Percentiles rank a stretch among this genome's conserved stretches.
These are phyloP conservation scores for Candida sanyaensis DNA, from an alignment of 1,139 yeast genomes.

Conservation along the genomic window DNA sequence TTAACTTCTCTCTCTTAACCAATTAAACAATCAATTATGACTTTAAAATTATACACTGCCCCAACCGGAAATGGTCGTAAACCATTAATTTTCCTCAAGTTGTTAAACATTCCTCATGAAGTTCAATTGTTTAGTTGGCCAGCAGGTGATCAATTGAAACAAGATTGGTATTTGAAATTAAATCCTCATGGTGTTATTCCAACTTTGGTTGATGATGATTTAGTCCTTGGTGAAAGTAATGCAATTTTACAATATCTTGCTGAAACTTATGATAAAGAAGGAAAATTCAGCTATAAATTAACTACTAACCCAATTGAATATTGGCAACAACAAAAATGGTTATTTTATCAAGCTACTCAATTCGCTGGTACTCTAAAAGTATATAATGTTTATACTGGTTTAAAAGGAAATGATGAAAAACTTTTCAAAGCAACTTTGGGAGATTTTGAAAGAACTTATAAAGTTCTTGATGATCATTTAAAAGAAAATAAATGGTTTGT, in stretches of 20 bases:
- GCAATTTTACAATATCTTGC: constrained; percentile 14
- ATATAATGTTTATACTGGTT: background rate
- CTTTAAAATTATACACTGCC: constrained; percentile 16
- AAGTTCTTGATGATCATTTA: constrained; percentile 1
- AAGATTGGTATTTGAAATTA: constrained; percentile 13
- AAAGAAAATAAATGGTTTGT: constrained; percentile 8
- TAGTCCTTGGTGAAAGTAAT: constrained; percentile 12
- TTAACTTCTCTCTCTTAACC: background rate
- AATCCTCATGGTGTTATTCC: constrained; percentile 16
- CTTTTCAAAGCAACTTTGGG: background rate
- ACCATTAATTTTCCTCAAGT: constrained; percentile 16
- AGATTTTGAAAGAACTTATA: constrained; percentile 1
- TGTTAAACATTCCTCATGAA: constrained; percentile 15
- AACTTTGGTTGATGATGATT: constrained; percentile 12
- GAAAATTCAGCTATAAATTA: constrained; percentile 7
- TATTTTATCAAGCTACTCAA: constrained; percentile 13
- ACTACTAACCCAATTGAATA: constrained; percentile 5
- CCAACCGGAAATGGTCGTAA: constrained; percentile 23
- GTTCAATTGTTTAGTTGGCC: constrained; percentile 14
- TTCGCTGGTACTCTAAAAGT: constrained; percentile 7
- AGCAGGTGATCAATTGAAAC: constrained; percentile 14
- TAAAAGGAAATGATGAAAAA: background rate
- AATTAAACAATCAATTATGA: background rate
- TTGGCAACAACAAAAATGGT: constrained; percentile 13
- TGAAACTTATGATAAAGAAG: constrained; percentile 12